phyloP scores from a whole-genome alignment of 352 stramenopile genomes.

The Globisporangium camurandrum region DNA sequence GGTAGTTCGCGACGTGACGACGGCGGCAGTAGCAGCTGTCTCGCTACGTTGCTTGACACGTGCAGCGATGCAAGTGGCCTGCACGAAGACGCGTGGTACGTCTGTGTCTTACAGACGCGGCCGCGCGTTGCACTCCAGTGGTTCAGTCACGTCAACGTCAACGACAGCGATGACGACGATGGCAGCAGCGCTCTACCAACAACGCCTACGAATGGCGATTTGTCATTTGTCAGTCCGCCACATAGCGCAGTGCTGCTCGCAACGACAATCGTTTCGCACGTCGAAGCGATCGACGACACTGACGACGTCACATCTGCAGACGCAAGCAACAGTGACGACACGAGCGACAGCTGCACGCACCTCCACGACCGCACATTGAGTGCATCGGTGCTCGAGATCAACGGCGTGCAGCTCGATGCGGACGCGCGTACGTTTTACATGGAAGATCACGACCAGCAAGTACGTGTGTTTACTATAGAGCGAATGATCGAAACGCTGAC shows the following conservation, averaged over 20 bases:
- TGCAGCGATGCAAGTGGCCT: constrained; percentile 14
- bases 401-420: constrained; percentile 18
- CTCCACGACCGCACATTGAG: background rate
- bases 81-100: constrained; percentile 42
- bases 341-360: background rate
- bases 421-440: constrained; percentile 41
- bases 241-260: constrained; percentile 21
- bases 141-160: constrained; percentile 27
- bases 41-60: constrained; percentile 7
- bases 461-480: constrained; percentile 2
- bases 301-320: too few relatives aligned
- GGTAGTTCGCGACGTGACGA: constrained; percentile 1
- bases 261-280: constrained; percentile 26
- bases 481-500: background rate
- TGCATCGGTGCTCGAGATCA: constrained; percentile 12
- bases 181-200: too few relatives aligned
- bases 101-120: constrained; percentile 21
- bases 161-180: constrained; percentile 22
- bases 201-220: too few relatives aligned
- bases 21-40: too few relatives aligned
- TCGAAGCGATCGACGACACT: constrained; percentile 29
- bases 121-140: constrained; percentile 21
- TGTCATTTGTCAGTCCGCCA: too few relatives aligned
- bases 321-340: constrained; percentile 15
- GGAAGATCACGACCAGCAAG: constrained; percentile 22